Percentiles rank a stretch among this genome's conserved stretches.
phyloP scores from a whole-genome alignment of 768 basidiomycete genomes.

The Royoungia palumana region DNA sequence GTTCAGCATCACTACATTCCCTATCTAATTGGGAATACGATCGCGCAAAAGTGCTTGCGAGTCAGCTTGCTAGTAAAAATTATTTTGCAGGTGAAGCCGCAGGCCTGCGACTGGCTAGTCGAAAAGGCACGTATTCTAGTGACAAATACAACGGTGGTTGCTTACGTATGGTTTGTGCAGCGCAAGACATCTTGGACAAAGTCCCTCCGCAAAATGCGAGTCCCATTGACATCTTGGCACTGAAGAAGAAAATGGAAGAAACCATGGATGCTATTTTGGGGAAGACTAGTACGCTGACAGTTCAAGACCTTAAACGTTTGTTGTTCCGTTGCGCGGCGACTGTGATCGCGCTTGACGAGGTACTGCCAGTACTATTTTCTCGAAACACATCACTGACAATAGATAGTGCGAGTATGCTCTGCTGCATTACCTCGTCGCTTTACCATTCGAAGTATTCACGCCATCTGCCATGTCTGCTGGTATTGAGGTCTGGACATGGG shows the following conservation, averaged over 20 bases:
- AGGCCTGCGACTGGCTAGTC: slow-evolving; percentile 69
- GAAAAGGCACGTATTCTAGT: slow-evolving; percentile 46
- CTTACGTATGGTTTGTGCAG: slow-evolving; percentile 32
- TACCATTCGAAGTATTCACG: slow-evolving; percentile 89
- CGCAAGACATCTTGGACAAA: slow-evolving; percentile 56
- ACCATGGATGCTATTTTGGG: slow-evolving; percentile 65
- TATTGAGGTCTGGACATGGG: slow-evolving; percentile 95
- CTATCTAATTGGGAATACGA: slow-evolving; percentile 72
- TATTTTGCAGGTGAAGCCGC: slow-evolving; percentile 86
- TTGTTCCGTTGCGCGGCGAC: slow-evolving; percentile 85
- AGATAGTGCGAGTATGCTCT: slow-evolving; percentile 81
- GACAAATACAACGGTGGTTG: neutral
- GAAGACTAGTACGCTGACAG: slow-evolving; percentile 69
- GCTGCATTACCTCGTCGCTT: slow-evolving; percentile 77
- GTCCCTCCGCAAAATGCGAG: slow-evolving; percentile 59
- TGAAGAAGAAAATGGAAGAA: slow-evolving; percentile 65
- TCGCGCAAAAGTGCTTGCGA: slow-evolving; percentile 73
- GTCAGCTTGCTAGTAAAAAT: slow-evolving; percentile 87
- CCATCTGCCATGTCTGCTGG: slow-evolving; percentile 83
- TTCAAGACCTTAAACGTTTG: slow-evolving; percentile 80
- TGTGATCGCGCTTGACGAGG: slow-evolving; percentile 67
- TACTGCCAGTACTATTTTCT: slow-evolving; percentile 20
- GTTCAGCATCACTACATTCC: slow-evolving; percentile 50
- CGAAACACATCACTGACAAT: slow-evolving; percentile 1
- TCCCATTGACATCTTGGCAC: slow-evolving; percentile 55